These are phyloP conservation scores for Scheffersomyces insectosa DNA, from an alignment of 1,139 yeast species.

Conservation along the genomic window DNA sequence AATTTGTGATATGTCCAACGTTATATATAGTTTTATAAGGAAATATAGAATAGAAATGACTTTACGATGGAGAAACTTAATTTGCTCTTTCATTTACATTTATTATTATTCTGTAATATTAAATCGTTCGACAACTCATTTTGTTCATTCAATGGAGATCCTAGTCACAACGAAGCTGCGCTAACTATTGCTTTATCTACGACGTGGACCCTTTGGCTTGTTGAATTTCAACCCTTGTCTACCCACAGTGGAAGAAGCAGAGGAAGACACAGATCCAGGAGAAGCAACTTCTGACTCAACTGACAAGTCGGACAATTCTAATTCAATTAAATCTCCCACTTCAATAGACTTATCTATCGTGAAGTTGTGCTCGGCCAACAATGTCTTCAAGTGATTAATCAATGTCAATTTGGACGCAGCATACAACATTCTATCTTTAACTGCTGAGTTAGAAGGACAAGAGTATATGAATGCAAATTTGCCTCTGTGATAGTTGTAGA, in stretches of 20 bases:
- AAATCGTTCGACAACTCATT: background rate
- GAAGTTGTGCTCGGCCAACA: constrained; percentile 23
- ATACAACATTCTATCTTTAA: constrained; percentile 88
- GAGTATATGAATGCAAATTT: constrained; percentile 67
- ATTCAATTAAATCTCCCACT: constrained; percentile 68
- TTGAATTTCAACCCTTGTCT: constrained; percentile 36
- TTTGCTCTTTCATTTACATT: background rate
- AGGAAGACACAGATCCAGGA: background rate
- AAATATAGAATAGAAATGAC: too few relatives aligned
- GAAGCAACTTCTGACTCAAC: constrained; percentile 7
- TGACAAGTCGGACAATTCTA: constrained; percentile 46
- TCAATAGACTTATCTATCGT: constrained; percentile 49
- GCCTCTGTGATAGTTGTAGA: constrained; percentile 43
- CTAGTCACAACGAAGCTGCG: background rate
- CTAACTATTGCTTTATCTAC: constrained; percentile 26
- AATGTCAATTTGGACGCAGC: constrained; percentile 81
- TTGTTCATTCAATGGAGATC: background rate
- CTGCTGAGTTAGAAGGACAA: constrained; percentile 89
- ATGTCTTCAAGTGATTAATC: constrained; percentile 46
- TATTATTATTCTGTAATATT: background rate
- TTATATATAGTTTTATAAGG: too few relatives aligned
- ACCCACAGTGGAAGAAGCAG: constrained; percentile 12
- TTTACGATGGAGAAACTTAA: too few relatives aligned
- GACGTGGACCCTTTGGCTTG: constrained; percentile 60
- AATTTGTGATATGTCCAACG: too few relatives aligned